Conservation (phyloP, 2,329 filamentous ascomycete species). For the Lachnum nothofagi region DNA sequence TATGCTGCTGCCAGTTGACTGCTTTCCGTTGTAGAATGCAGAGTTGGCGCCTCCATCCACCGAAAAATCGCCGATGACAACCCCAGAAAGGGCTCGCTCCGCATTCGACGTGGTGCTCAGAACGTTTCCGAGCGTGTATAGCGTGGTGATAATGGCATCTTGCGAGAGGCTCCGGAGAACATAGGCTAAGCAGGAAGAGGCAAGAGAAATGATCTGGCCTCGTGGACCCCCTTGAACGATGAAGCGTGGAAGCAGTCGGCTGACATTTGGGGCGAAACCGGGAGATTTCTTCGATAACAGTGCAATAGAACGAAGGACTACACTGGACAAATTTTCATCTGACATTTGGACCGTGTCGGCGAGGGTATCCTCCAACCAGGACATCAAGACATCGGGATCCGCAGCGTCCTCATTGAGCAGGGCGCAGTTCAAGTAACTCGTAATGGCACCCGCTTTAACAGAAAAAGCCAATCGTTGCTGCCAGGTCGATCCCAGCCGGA, state of each 20-base stretch:
- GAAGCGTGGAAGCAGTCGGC: constrained; percentile 74
- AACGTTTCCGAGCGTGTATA: constrained; percentile 95
- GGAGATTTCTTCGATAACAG: constrained; percentile 73
- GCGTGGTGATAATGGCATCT: constrained; percentile 87
- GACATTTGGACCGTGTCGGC: constrained; percentile 77
- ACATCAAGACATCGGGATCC: constrained; percentile 71
- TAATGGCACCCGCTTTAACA: constrained; percentile 76
- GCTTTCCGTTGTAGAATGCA: constrained; percentile 48
- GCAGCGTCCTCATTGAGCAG: constrained; percentile 76
- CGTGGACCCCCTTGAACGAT: constrained; percentile 78
- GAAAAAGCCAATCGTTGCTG: constrained; percentile 83
- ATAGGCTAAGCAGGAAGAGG: constrained; percentile 78
- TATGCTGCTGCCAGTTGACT: constrained; percentile 68
- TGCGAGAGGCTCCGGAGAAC: constrained; percentile 79
- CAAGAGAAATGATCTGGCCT: constrained; percentile 64
- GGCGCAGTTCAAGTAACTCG: constrained; percentile 80
- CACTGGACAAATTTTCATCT: constrained; percentile 69
- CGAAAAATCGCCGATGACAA: constrained; percentile 49
- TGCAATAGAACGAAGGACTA: constrained; percentile 75
- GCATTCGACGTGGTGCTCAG: constrained; percentile 64
- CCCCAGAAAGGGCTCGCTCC: constrained; percentile 38
- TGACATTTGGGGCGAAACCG: constrained; percentile 67
- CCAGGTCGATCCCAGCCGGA: constrained; percentile 76
- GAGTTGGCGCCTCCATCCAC: constrained; percentile 42
- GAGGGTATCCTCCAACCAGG: constrained; percentile 80